Conservation (phyloP, 768 basidiomycete genomes). For the Suillus hirtellus region DNA sequence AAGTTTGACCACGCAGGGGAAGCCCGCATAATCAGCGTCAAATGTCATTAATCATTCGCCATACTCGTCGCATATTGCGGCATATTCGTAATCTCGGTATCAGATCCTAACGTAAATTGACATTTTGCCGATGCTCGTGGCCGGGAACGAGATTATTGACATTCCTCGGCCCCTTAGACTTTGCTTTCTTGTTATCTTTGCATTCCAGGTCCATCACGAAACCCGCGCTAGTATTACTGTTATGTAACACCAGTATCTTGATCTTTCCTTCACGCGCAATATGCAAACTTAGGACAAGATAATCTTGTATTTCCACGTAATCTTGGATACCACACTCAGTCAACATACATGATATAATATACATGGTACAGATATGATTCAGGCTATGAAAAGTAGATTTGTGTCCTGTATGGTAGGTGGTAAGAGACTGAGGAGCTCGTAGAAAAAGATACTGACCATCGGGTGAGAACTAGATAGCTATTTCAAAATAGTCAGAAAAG, state of each 20-base stretch:
- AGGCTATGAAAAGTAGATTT: slow-evolving; percentile 31
- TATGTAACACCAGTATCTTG: no score
- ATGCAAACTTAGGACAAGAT: not conserved
- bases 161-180: not conserved
- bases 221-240: not conserved
- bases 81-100: not conserved
- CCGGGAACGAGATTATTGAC: not conserved
- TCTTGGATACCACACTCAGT: not conserved
- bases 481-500: slow-evolving; percentile 12
- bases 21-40: slow-evolving; percentile 54
- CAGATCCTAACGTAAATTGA: not conserved
- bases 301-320: not conserved
- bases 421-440: not conserved
- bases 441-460: slow-evolving; percentile 35
- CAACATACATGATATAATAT: not conserved
- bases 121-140: not conserved
- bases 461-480: slow-evolving; percentile 45
- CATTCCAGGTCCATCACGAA: not conserved
- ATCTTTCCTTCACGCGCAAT: not conserved
- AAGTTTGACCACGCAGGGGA: slow-evolving; percentile 34
- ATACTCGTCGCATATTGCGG: not conserved
- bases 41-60: slow-evolving; percentile 34
- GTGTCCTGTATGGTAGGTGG: slow-evolving; percentile 25
- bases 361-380: slow-evolving; percentile 8
- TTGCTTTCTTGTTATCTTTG: not conserved